Evolutionary conservation across 78 protist genomes (phyloP), one percentile per base, ranked within the genome.

Genomic region (Dictyostelium firmibasis): DNA sequence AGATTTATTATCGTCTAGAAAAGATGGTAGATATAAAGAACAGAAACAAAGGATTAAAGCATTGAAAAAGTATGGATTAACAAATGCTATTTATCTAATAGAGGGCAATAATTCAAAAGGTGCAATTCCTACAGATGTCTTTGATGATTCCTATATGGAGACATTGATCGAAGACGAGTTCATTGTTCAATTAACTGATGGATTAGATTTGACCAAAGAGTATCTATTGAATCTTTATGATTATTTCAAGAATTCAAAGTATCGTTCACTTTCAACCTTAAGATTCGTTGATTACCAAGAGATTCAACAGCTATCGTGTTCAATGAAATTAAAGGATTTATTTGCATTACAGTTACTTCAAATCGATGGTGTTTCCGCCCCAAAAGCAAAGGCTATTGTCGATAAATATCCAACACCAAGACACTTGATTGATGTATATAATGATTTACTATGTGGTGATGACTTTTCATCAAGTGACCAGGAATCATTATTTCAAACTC

Each of bases 21-120:
- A 9, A 5, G 96, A 92, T 76, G 96, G 96, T 8, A 4, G 96
- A n/a, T 92, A 84, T 74, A 38, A 41, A n/a, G 81, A 84, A 7
- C 96, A 92, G 23, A 92, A 92, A 38, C 78, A 38, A n/a, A 13
- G 81, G 8, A 36, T 92, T 6, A 67, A 67, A 27, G 10, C 31
- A 67, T 67, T 67, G 36, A 70, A 29, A 27, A 31, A 31, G 36
- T 84, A 33, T 75, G 87, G 87, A 7, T n/a, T 92, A 1, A 41
- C 29, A n/a, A 83, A 77, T 10, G 57, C 78, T 0, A 70, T 77
- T 38, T 92, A 92, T 38, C 78, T 92, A 25, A 25, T 82, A 3
- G 92, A 92, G 20, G 92, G 92, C 23, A 4, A 60, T 3, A 81
- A 13, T 29, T 5, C 11, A 4, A 16, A 53, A 0, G 31, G 36